phyloP scores from a whole-genome alignment of 176 grass and related monocot genomes.

The Cenchrus americanus region DNA sequence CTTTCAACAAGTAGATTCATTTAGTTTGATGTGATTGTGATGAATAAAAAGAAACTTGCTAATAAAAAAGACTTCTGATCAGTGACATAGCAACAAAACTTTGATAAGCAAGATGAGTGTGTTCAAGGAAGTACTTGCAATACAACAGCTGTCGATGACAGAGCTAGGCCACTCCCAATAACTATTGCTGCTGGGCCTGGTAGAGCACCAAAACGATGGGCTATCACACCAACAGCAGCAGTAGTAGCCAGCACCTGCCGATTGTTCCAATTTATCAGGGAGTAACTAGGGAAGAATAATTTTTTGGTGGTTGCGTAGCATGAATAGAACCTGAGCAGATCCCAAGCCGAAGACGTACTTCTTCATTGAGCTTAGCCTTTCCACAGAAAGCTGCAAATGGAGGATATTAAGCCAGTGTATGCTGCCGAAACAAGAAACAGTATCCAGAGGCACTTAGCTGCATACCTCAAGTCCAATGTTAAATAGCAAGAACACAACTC shows the following conservation, averaged over 20 bases:
- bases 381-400: constrained; percentile 83
- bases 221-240: constrained; percentile 77
- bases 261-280: constrained; percentile 38
- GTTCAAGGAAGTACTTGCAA: constrained; percentile 72
- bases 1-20: constrained; percentile 8
- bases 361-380: constrained; percentile 99
- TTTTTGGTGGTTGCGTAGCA: constrained; percentile 40
- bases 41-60: not conserved
- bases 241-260: constrained; percentile 84
- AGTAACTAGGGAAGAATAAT: constrained; percentile 20
- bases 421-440: constrained; percentile 23
- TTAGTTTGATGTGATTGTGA: constrained; percentile 19
- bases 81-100: constrained; percentile 13
- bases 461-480: constrained; percentile 99
- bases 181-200: constrained; percentile 91
- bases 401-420: constrained; percentile 34
- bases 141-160: constrained; percentile 97
- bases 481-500: constrained; percentile 97
- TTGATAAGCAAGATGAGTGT: constrained; percentile 21
- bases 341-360: constrained; percentile 99
- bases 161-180: constrained; percentile 88
- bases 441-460: constrained; percentile 35
- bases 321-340: constrained; percentile 79
- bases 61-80: not conserved
- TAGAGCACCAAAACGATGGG: constrained; percentile 65